A percentile compares a stretch with the other conserved stretches of the same genome.
These are phyloP conservation scores for Dactylellina cionopaga DNA, from an alignment of 2,329 filamentous ascomycete genomes.

Conservation along the genomic window DNA sequence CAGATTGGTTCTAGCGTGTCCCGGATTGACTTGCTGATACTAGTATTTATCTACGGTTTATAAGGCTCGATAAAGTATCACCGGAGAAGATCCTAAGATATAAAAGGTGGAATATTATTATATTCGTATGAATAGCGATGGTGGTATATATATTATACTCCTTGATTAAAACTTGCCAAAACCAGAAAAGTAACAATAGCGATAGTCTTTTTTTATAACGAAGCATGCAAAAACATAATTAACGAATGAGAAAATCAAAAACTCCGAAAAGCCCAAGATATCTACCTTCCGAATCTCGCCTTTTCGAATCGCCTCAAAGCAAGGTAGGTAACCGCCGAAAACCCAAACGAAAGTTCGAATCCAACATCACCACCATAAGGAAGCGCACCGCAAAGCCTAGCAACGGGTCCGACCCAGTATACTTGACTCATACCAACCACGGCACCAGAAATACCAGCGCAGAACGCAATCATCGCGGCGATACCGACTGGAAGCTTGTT, in stretches of 20 bases:
- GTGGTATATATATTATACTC: conserved; percentile 23
- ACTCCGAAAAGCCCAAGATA: neutral
- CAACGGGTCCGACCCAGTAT: conserved; percentile 76
- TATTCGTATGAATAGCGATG: conserved; percentile 21
- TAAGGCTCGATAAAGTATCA: too few relatives aligned
- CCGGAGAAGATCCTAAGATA: too few relatives aligned
- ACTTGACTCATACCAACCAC: conserved; percentile 75
- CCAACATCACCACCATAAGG: conserved; percentile 64
- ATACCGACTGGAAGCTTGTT: conserved; percentile 71
- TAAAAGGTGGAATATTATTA: neutral
- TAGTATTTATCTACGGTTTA: too few relatives aligned
- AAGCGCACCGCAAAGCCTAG: conserved; percentile 67
- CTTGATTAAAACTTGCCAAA: too few relatives aligned
- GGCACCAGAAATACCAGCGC: conserved; percentile 72
- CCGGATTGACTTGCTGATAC: too few relatives aligned
- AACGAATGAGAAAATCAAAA: conserved; percentile 17
- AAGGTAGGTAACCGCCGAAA: conserved; percentile 67
- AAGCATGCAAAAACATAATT: conserved; percentile 7
- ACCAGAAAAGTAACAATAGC: neutral
- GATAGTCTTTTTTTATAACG: neutral
- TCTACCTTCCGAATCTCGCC: conserved; percentile 62
- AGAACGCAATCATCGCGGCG: conserved; percentile 72
- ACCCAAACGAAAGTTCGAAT: conserved; percentile 74
- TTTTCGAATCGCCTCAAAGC: conserved; percentile 66
- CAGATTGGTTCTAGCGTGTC: too few relatives aligned